Evolutionary conservation across 257 asterid genomes (phyloP), one percentile per base, ranked within the genome.

Genomic region (Echium plantagineum): DNA sequence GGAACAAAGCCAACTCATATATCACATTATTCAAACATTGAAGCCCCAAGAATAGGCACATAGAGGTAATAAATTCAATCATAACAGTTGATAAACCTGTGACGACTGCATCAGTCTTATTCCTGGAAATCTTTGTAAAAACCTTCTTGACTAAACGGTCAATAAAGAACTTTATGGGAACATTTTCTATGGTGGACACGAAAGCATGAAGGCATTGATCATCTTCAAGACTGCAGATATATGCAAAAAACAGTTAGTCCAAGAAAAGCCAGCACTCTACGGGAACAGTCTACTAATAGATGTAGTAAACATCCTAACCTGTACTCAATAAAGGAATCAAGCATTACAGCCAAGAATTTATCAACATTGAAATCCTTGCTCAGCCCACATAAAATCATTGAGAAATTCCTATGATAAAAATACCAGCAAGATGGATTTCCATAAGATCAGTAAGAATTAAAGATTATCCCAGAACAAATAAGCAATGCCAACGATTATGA

Each of bases 291-390:
- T 49, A 46, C 48, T 15, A 15, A 26, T 42, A 68, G 8, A 58
- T 30, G 35, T 47, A 53, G 38, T 51, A 3, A 64, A 26, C 52
- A 31, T 65, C 66, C 75, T 56, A 72, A 91, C 98, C 97, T 88
- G 77, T 80, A 57, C 70, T 82, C 93, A 26, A 87, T 69, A 74
- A 87, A 83, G 62, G 98, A 88, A 66, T 89, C 86, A 66, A 88
- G 73, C 72, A 85, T 67, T 66, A 84, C 82, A 17, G 72, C 66
- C 55, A 91, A 38, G 78, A 91, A 91, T 53, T 78, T 81, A 47
- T 86, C 94, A 30, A 85, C 81, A 72, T 86, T 86, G 81, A 85
- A 91, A 49, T 81, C 95, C 81, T 76, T 74, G 18, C 71, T 69
- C 73, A 91, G 72, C 52, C 76, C 94, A 60, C 71, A 62, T 28